A percentile compares a stretch with the other conserved stretches of the same genome.
Conservation (phyloP, 1,139 yeast genomes). For the Hansenula sp. region DNA sequence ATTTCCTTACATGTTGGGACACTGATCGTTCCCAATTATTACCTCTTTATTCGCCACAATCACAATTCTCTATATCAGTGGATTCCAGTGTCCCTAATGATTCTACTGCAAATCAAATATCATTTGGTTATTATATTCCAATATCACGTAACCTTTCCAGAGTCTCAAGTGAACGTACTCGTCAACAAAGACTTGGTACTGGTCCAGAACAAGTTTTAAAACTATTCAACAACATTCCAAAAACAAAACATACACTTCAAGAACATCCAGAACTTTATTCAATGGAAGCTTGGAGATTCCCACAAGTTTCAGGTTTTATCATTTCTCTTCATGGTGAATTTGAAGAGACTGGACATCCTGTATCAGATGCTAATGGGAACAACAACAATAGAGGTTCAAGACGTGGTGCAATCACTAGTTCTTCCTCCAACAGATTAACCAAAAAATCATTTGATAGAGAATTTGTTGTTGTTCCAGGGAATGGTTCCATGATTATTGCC, state of each 20-base stretch:
- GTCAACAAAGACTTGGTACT: constrained; percentile 52
- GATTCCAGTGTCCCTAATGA: constrained; percentile 40
- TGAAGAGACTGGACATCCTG: constrained; percentile 60
- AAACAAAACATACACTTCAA: constrained; percentile 65
- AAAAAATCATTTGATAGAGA: constrained; percentile 84
- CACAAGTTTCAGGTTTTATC: constrained; percentile 71
- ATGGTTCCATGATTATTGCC: constrained; percentile 73
- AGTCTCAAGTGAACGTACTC: constrained; percentile 56
- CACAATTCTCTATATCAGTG: constrained; percentile 74
- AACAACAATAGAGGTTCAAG: constrained; percentile 21
- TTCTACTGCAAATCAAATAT: constrained; percentile 33
- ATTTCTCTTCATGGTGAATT: constrained; percentile 81
- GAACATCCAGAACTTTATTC: constrained; percentile 63
- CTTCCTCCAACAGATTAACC: constrained; percentile 41
- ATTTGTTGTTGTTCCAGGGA: constrained; percentile 71
- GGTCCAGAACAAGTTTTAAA: constrained; percentile 69
- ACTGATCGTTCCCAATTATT: constrained; percentile 63
- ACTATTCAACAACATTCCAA: constrained; percentile 65
- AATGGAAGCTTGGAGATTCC: constrained; percentile 72
- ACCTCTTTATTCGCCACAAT: constrained; percentile 72
- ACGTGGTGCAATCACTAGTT: constrained; percentile 21
- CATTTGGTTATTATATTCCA: constrained; percentile 64
- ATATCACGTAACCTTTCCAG: constrained; percentile 73
- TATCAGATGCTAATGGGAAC: constrained; percentile 24
- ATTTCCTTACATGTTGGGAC: constrained; percentile 81